Conservation (phyloP, 768 basidiomycete species). For the Tricholoma sp. region DNA sequence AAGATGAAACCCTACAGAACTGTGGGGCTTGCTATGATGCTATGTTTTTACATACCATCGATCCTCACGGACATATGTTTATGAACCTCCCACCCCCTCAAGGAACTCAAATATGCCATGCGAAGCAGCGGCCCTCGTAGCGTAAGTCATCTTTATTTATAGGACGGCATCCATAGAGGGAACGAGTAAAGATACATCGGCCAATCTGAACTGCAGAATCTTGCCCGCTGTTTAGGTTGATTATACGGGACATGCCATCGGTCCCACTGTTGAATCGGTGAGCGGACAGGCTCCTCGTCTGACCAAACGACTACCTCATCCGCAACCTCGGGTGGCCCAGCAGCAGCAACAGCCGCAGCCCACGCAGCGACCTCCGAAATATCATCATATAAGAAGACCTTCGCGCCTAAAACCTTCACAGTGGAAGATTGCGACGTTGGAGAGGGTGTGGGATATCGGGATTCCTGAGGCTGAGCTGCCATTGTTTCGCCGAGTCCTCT, state of each 20-base stretch:
- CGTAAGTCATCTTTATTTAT: neutral
- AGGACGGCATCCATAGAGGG: neutral
- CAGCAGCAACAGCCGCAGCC: neutral
- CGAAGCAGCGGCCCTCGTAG: too few species aligned
- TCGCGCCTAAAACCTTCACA: too few species aligned
- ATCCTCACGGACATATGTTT: too few species aligned
- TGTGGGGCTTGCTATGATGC: too few species aligned
- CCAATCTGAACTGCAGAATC: neutral
- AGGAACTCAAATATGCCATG: too few species aligned
- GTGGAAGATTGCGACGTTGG: too few species aligned
- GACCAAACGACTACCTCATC: neutral
- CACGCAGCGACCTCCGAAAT: neutral
- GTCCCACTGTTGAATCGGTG: neutral
- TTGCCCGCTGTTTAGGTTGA: neutral
- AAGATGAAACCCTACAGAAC: too few species aligned
- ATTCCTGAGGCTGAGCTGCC: too few species aligned
- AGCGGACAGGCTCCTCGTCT: neutral
- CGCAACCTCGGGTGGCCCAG: neutral
- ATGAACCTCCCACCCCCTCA: too few species aligned
- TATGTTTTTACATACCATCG: too few species aligned
- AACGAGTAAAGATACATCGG: neutral
- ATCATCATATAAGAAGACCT: slow-evolving; percentile 2
- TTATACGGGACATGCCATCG: neutral
- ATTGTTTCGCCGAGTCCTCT: neutral
- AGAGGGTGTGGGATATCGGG: too few species aligned